These are phyloP conservation scores for Posidonia oceanica DNA, from an alignment of 116 monocot genomes.

Conservation along the genomic window DNA sequence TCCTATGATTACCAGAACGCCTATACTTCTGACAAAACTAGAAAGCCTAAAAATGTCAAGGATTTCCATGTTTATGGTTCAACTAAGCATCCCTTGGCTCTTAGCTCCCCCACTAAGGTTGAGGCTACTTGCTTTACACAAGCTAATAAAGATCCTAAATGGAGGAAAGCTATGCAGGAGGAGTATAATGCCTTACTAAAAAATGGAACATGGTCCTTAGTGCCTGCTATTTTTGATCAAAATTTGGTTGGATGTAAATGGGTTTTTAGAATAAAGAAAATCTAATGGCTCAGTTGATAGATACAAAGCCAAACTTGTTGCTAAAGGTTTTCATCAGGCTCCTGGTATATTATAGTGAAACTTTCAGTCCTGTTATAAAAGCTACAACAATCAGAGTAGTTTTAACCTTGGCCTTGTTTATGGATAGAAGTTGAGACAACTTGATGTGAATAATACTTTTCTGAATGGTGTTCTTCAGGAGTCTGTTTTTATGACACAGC, in stretches of 20 bases:
- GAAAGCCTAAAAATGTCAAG: too few relatives aligned
- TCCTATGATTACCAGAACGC: too few relatives aligned
- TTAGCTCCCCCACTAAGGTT: too few relatives aligned
- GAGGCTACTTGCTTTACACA: too few relatives aligned
- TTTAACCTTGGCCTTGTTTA: not conserved
- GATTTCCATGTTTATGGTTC: too few relatives aligned
- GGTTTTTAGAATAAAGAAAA: slow-evolving; percentile 1
- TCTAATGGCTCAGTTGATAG: not conserved
- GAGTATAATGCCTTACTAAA: not conserved
- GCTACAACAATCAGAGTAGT: not conserved
- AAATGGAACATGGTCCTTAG: slow-evolving; percentile 3
- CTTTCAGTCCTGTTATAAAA: not conserved
- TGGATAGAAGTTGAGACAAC: not conserved
- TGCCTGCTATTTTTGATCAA: not conserved
- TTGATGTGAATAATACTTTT: slow-evolving; percentile 1
- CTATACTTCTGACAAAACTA: too few relatives aligned
- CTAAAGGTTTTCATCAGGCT: not conserved
- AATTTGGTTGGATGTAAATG: slow-evolving; percentile 1
- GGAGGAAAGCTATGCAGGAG: not conserved
- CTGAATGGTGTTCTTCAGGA: not conserved
- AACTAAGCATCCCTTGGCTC: too few relatives aligned
- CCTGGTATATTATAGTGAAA: not conserved
- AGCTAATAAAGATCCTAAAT: too few relatives aligned
- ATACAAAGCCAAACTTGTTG: not conserved
- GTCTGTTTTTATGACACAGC: not conserved